A percentile compares a stretch with the other conserved stretches of the same genome.
phyloP scores from a whole-genome alignment of 352 stramenopile genomes.

The Globisporangium apiculatum region DNA sequence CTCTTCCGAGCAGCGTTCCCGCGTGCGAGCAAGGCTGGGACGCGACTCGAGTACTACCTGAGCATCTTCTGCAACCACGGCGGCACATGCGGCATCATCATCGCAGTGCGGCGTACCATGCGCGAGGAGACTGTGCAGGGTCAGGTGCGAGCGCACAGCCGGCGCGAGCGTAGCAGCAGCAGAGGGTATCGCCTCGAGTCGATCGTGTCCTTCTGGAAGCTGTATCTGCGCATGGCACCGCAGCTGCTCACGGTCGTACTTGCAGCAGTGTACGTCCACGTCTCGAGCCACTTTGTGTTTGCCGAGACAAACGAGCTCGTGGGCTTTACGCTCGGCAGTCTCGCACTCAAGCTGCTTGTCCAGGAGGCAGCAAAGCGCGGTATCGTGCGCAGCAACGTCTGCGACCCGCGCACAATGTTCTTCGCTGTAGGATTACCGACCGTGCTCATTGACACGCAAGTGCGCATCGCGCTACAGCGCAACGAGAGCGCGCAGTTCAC shows the following conservation, averaged over 20 bases:
- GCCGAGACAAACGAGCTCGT: not conserved
- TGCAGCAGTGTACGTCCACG: constrained; percentile 3
- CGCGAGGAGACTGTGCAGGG: constrained; percentile 1
- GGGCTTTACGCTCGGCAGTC: constrained; percentile 21
- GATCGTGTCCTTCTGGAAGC: not conserved
- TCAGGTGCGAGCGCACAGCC: not conserved
- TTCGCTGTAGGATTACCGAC: constrained; percentile 26
- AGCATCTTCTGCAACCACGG: constrained; percentile 4
- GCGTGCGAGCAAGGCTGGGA: no score
- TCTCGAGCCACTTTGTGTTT: constrained; percentile 1
- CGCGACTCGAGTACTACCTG: constrained; percentile 1
- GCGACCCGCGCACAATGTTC: constrained; percentile 35
- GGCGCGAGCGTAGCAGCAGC: not conserved
- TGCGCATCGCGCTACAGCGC: constrained; percentile 19
- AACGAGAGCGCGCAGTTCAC: constrained; percentile 16
- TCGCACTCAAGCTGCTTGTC: constrained; percentile 22
- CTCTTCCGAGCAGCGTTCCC: not conserved
- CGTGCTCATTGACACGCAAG: constrained; percentile 18
- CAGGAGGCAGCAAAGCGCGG: constrained; percentile 25
- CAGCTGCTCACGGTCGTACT: constrained; percentile 3
- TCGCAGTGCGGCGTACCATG: not conserved
- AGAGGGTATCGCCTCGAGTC: not conserved
- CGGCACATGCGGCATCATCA: not conserved
- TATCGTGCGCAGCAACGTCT: constrained; percentile 19
- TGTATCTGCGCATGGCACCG: not conserved